A percentile compares a stretch with the other conserved stretches of the same genome.
phyloP scores from a whole-genome alignment of 345 rosid species.

The Laguncularia racemosa region DNA sequence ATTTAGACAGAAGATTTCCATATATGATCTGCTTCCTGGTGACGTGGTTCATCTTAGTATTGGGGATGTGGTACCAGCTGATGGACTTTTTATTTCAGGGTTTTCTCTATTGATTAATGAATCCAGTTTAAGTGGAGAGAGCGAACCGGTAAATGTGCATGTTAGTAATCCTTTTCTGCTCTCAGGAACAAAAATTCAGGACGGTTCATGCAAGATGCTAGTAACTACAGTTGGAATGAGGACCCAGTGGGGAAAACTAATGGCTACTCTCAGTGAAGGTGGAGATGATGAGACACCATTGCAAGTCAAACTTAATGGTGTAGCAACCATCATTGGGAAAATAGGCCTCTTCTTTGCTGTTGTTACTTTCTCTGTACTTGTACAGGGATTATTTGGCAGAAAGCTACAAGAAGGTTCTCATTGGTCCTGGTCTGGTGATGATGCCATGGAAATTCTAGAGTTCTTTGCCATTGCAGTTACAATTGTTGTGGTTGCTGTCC shows the following conservation, averaged over 20 bases:
- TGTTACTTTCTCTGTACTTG: slow-evolving; percentile 66
- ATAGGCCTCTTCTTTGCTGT: slow-evolving; percentile 72
- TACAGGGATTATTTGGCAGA: slow-evolving; percentile 55
- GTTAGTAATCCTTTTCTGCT: slow-evolving; percentile 50
- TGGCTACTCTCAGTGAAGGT: slow-evolving; percentile 73
- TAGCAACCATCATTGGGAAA: slow-evolving; percentile 74
- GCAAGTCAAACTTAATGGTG: slow-evolving; percentile 75
- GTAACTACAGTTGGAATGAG: slow-evolving; percentile 88
- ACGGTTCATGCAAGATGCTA: slow-evolving; percentile 78
- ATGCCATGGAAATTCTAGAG: slow-evolving; percentile 57
- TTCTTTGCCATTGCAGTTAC: slow-evolving; percentile 82
- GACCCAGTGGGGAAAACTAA: slow-evolving; percentile 84
- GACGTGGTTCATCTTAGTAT: slow-evolving; percentile 64
- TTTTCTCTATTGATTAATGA: slow-evolving; percentile 57
- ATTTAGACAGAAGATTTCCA: slow-evolving; percentile 45
- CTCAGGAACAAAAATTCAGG: slow-evolving; percentile 69
- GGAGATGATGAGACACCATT: slow-evolving; percentile 84
- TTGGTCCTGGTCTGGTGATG: slow-evolving; percentile 65
- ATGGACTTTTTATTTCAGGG: slow-evolving; percentile 60
- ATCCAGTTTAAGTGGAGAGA: slow-evolving; percentile 68
- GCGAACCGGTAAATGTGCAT: slow-evolving; percentile 43
- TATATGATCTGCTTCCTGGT: slow-evolving; percentile 68
- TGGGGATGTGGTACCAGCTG: slow-evolving; percentile 80
- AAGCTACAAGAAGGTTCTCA: slow-evolving; percentile 43
- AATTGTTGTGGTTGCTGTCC: slow-evolving; percentile 91